Percentiles rank a stretch among this genome's conserved stretches.
These are phyloP conservation scores for Penicillium sp. DNA, from an alignment of 2,329 filamentous ascomycete genomes.

Conservation along the genomic window DNA sequence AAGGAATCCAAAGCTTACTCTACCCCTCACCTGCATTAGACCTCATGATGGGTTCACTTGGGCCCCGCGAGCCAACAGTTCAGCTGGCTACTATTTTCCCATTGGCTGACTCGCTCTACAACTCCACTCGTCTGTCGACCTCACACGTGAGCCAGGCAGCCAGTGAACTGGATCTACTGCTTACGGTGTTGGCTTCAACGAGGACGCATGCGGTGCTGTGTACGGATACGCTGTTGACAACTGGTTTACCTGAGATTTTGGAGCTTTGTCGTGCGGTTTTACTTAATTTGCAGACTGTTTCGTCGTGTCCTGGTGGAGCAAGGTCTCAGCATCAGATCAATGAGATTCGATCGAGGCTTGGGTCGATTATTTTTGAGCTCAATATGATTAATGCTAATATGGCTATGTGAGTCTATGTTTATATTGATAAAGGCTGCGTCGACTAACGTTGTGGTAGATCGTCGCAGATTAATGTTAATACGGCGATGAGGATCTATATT, in stretches of 20 bases:
- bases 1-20: neutral
- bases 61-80: neutral
- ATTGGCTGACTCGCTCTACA: constrained; percentile 12
- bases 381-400: constrained; percentile 16
- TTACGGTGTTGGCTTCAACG: constrained; percentile 2
- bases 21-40: neutral
- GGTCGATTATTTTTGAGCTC: constrained; percentile 12
- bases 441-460: constrained; percentile 6
- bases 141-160: constrained; percentile 12
- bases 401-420: constrained; percentile 14
- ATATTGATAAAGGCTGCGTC: neutral
- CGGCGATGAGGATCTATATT: constrained; percentile 2
- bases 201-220: constrained; percentile 1
- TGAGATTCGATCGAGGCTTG: constrained; percentile 14
- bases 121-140: constrained; percentile 11
- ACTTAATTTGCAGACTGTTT: constrained; percentile 11
- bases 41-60: neutral
- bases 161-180: constrained; percentile 15
- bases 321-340: constrained; percentile 1
- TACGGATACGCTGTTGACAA: neutral
- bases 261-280: constrained; percentile 8
- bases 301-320: neutral
- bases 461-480: constrained; percentile 12
- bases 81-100: constrained; percentile 11
- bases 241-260: constrained; percentile 4